A percentile compares a stretch with the other conserved stretches of the same genome.
These are phyloP conservation scores for Talaromyces atroroseus DNA, from an alignment of 2,329 filamentous ascomycete species.

Conservation along the genomic window DNA sequence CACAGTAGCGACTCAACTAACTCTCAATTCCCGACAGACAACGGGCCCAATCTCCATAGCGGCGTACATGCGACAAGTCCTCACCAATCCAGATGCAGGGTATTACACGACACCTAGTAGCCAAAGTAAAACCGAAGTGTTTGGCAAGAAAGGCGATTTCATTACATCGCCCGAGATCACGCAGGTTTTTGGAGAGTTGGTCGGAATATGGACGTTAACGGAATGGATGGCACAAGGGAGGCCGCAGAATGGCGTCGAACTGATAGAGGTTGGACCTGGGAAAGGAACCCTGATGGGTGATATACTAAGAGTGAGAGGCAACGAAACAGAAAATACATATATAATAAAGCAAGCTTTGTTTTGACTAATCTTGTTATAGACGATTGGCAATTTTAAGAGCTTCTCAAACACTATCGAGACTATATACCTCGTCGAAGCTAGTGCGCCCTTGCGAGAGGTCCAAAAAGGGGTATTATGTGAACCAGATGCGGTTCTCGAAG, in stretches of 20 bases:
- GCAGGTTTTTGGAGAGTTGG: constrained; percentile 89
- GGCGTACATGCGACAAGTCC: constrained; percentile 96
- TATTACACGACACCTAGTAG: constrained; percentile 87
- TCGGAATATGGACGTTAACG: constrained; percentile 90
- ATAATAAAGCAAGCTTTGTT: not conserved
- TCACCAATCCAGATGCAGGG: constrained; percentile 82
- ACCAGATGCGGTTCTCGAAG: constrained; percentile 57
- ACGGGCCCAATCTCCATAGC: constrained; percentile 90
- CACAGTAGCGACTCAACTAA: not conserved
- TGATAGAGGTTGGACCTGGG: constrained; percentile 92
- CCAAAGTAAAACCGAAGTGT: constrained; percentile 70
- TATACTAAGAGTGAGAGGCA: constrained; percentile 68
- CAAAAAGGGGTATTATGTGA: constrained; percentile 82
- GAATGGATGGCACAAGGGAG: constrained; percentile 93
- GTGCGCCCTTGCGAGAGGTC: constrained; percentile 65
- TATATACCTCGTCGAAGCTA: constrained; percentile 96
- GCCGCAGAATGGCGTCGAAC: constrained; percentile 66
- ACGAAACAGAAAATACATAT: not conserved
- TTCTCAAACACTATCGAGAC: constrained; percentile 72
- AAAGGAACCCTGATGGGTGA: constrained; percentile 96
- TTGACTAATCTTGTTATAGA: constrained; percentile 46
- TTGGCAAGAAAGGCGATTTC: constrained; percentile 90
- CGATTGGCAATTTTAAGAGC: constrained; percentile 73
- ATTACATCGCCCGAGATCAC: constrained; percentile 97
- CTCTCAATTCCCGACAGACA: constrained; percentile 44